phyloP scores from a whole-genome alignment of 2,329 filamentous ascomycete genomes.

The Fusarium fujikuroi region DNA sequence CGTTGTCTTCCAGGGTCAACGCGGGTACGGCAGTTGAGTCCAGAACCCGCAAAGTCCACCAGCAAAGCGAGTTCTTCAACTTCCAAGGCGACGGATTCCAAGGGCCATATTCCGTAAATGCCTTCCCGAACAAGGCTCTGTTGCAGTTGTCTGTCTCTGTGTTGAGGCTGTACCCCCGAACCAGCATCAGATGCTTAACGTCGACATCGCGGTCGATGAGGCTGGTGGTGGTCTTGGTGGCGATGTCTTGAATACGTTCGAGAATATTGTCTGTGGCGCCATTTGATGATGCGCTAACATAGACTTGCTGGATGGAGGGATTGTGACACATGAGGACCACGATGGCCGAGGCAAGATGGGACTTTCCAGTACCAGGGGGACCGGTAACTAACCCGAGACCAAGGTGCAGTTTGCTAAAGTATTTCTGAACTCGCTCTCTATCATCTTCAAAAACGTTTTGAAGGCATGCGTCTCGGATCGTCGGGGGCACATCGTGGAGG shows the following conservation, averaged over 20 bases:
- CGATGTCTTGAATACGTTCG: accelerated
- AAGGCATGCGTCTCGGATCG: neutral
- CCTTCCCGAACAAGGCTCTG: accelerated
- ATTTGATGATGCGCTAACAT: neutral
- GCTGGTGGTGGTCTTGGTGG: accelerated
- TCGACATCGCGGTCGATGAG: accelerated
- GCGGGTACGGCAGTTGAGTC: neutral
- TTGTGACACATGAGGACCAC: neutral
- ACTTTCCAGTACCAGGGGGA: conserved; percentile 1
- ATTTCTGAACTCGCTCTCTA: neutral
- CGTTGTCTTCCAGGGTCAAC: neutral
- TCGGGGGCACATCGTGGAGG: accelerated
- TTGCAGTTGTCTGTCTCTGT: neutral
- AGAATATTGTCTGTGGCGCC: neutral
- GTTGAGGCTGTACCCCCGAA: neutral
- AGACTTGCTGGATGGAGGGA: neutral
- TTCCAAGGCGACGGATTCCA: neutral
- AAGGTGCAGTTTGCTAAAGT: neutral
- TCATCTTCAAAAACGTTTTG: neutral
- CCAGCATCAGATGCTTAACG: neutral
- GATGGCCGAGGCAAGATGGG: neutral
- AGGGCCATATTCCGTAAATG: neutral
- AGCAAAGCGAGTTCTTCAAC: neutral
- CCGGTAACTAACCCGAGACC: neutral
- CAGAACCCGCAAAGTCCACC: conserved; percentile 10